phyloP scores from a whole-genome alignment of 1,284 basidiomycete genomes.

The Boletus semigastroideus region DNA sequence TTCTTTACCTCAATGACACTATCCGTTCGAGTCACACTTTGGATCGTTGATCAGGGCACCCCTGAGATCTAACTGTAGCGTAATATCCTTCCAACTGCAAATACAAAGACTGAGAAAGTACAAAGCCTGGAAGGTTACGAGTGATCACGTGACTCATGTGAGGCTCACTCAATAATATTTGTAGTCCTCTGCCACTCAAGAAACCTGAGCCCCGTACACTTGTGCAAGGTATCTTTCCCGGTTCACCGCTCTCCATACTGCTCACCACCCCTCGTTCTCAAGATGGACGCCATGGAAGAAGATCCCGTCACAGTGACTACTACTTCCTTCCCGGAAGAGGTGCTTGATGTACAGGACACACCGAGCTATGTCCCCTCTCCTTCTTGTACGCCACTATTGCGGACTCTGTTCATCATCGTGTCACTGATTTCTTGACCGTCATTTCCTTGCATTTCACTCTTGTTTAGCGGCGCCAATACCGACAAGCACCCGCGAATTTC shows the following conservation, averaged over 20 bases:
- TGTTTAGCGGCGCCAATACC: slow-evolving; percentile 30
- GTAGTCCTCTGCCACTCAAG: slow-evolving; percentile 10
- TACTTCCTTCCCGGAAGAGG: slow-evolving; percentile 20
- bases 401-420: neutral
- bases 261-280: neutral
- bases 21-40: neutral
- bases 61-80: no score
- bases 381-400: slow-evolving; percentile 18
- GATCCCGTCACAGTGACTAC: slow-evolving; percentile 29
- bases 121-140: neutral
- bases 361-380: slow-evolving; percentile 16
- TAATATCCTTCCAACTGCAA: no score
- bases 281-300: slow-evolving; percentile 37
- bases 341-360: slow-evolving; percentile 18
- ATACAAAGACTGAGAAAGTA: no score
- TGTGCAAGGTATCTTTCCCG: slow-evolving; percentile 4
- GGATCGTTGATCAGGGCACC: neutral
- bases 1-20: neutral
- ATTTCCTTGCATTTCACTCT: slow-evolving; percentile 1
- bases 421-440: slow-evolving; percentile 12
- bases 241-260: neutral
- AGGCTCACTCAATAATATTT: neutral
- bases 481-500: slow-evolving; percentile 51
- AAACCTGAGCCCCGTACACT: slow-evolving; percentile 20
- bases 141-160: slow-evolving; percentile 21